phyloP scores from a whole-genome alignment of 108 stramenopile genomes.

The Epipyxis sp. region DNA sequence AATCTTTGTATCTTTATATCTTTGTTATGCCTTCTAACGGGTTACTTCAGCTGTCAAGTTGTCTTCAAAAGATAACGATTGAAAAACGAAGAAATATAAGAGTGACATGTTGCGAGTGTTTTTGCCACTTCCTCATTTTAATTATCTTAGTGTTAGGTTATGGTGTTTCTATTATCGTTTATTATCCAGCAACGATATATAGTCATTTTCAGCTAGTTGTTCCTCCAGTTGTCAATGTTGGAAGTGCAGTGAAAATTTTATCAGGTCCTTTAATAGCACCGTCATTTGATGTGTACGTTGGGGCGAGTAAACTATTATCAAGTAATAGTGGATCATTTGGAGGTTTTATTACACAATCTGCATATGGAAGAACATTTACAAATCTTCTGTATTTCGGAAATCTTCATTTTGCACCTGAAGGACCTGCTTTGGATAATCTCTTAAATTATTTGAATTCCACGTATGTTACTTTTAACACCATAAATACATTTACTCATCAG shows the following conservation, averaged over 20 bases:
- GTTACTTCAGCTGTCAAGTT: slow-evolving; percentile 66
- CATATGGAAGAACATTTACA: slow-evolving; percentile 51
- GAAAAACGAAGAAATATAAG: slow-evolving; percentile 50
- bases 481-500: slow-evolving; percentile 44
- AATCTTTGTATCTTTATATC: no score
- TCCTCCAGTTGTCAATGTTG: slow-evolving; percentile 34
- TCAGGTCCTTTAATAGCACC: slow-evolving; percentile 48
- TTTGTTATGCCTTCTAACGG: no score
- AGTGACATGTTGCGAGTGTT: slow-evolving; percentile 56
- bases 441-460: slow-evolving; percentile 43
- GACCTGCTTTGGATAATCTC: slow-evolving; percentile 13
- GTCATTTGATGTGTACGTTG: slow-evolving; percentile 43
- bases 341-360: slow-evolving; percentile 41
- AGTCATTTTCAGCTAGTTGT: slow-evolving; percentile 38
- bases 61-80: slow-evolving; percentile 67
- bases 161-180: slow-evolving; percentile 41
- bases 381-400: slow-evolving; percentile 58
- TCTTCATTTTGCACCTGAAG: slow-evolving; percentile 43
- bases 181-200: slow-evolving; percentile 39
- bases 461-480: slow-evolving; percentile 21
- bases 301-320: no score
- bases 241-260: background rate
- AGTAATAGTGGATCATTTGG: no score
- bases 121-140: slow-evolving; percentile 52
- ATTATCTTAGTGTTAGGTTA: slow-evolving; percentile 55